These are phyloP conservation scores for Ophidiomyces ophidiicola DNA, from an alignment of 2,329 filamentous ascomycete species.

Conservation along the genomic window DNA sequence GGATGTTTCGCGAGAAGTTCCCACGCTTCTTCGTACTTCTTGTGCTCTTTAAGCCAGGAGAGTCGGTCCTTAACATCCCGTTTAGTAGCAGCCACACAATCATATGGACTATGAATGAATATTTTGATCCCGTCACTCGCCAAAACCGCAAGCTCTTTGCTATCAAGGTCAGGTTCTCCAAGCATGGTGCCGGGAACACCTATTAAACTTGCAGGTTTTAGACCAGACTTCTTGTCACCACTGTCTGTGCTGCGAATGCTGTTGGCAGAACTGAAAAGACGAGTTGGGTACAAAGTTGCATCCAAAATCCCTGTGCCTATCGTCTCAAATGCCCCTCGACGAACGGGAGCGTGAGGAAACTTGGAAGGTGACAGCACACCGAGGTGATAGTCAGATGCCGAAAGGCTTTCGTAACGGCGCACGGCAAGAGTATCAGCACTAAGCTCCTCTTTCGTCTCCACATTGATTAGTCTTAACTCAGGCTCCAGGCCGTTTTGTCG, in stretches of 20 bases:
- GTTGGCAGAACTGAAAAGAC: constrained; percentile 74
- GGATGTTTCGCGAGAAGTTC: constrained; percentile 79
- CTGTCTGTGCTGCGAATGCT: constrained; percentile 52
- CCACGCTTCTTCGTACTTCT: constrained; percentile 78
- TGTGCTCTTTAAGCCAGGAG: constrained; percentile 68
- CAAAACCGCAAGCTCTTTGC: constrained; percentile 36
- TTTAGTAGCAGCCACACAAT: constrained; percentile 85
- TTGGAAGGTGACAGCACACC: constrained; percentile 67
- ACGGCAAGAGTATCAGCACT: constrained; percentile 78
- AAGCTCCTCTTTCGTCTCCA: constrained; percentile 67
- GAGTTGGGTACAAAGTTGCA: constrained; percentile 72
- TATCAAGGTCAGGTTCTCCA: constrained; percentile 25
- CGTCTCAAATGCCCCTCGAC: constrained; percentile 63
- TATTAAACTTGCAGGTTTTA: constrained; percentile 40
- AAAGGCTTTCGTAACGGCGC: constrained; percentile 73
- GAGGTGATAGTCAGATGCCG: constrained; percentile 84
- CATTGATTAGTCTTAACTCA: constrained; percentile 81
- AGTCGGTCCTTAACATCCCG: constrained; percentile 77
- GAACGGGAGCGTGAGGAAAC: constrained; percentile 50
- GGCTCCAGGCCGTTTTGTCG: constrained; percentile 72
- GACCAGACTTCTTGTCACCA: constrained; percentile 47
- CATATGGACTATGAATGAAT: constrained; percentile 92
- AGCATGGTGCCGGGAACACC: constrained; percentile 42
- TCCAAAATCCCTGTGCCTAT: constrained; percentile 73
- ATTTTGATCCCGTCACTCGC: constrained; percentile 57